These are phyloP conservation scores for Pezizomycotina sp. DNA, from an alignment of 2,329 filamentous ascomycete genomes.

Conservation along the genomic window DNA sequence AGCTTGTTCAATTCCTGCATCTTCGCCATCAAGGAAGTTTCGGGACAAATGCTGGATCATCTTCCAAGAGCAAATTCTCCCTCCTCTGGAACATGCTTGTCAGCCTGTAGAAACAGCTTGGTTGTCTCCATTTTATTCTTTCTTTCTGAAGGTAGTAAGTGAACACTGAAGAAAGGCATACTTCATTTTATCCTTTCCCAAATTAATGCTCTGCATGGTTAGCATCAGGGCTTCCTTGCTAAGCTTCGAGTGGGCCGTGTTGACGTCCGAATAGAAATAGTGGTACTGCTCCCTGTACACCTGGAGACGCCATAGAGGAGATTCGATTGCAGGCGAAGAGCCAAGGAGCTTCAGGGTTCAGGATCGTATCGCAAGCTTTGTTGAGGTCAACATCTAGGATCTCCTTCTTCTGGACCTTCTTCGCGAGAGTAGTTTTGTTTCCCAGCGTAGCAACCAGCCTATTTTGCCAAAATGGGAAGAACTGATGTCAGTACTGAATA, in stretches of 20 bases:
- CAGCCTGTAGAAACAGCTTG: no score
- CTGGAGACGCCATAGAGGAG: constrained; percentile 41
- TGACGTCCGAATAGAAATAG: constrained; percentile 68
- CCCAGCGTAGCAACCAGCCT: constrained; percentile 89
- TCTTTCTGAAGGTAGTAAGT: no score
- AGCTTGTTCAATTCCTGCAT: no score
- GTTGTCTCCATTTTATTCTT: no score
- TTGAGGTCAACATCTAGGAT: constrained; percentile 77
- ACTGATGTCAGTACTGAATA: not conserved
- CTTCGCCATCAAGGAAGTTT: no score
- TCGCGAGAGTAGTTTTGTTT: constrained; percentile 45
- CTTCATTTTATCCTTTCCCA: constrained; percentile 42
- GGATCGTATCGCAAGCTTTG: constrained; percentile 78
- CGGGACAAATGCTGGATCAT: constrained; percentile 71
- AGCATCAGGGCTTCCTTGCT: constrained; percentile 28
- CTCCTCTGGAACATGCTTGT: no score
- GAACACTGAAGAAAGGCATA: no score
- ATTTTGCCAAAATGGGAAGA: constrained; percentile 1
- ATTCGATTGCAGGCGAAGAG: constrained; percentile 74
- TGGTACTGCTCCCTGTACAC: constrained; percentile 77
- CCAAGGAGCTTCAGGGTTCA: constrained; percentile 69
- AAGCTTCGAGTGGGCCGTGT: constrained; percentile 60
- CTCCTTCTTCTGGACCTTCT: constrained; percentile 64
- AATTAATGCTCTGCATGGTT: constrained; percentile 44
- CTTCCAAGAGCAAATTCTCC: constrained; percentile 57